These are phyloP conservation scores for Cucumis sativus DNA, from an alignment of 306 rosid species.

Conservation along the genomic window DNA sequence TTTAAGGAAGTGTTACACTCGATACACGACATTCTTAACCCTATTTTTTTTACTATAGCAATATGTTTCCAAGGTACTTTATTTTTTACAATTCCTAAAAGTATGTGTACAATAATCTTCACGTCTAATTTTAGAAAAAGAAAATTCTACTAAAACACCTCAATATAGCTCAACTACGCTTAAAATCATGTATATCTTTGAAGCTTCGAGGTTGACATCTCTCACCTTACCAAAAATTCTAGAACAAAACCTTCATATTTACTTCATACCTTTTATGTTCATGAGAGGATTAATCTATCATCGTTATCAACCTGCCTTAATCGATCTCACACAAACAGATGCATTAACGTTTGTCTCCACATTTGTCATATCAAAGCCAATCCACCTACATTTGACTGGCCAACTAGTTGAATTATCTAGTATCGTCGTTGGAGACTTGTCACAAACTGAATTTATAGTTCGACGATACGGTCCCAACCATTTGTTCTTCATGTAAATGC, in stretches of 20 bases:
- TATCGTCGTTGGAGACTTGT: slow-evolving; percentile 1
- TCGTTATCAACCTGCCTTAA: not conserved
- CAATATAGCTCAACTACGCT: too few relatives aligned
- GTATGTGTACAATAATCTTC: too few relatives aligned
- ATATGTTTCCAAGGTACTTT: too few relatives aligned
- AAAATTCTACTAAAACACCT: too few relatives aligned
- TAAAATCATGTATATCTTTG: too few relatives aligned
- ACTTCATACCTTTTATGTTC: not conserved
- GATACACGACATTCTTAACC: too few relatives aligned
- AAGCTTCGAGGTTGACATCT: too few relatives aligned
- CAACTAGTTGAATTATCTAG: not conserved
- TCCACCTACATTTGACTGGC: slow-evolving; percentile 23
- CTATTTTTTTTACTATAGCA: too few relatives aligned
- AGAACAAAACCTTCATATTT: not conserved
- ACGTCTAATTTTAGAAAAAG: too few relatives aligned
- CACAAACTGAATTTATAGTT: slow-evolving; percentile 32
- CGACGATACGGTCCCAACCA: slow-evolving; percentile 62
- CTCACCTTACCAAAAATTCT: too few relatives aligned
- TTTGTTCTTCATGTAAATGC: slow-evolving; percentile 61
- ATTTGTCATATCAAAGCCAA: slow-evolving; percentile 43
- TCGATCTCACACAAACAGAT: slow-evolving; percentile 17
- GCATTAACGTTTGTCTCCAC: not conserved
- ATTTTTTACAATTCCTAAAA: too few relatives aligned
- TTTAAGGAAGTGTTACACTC: too few relatives aligned
- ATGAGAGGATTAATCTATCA: not conserved